phyloP scores from a whole-genome alignment of 208 protist species.

The Naegleria fowleri region DNA sequence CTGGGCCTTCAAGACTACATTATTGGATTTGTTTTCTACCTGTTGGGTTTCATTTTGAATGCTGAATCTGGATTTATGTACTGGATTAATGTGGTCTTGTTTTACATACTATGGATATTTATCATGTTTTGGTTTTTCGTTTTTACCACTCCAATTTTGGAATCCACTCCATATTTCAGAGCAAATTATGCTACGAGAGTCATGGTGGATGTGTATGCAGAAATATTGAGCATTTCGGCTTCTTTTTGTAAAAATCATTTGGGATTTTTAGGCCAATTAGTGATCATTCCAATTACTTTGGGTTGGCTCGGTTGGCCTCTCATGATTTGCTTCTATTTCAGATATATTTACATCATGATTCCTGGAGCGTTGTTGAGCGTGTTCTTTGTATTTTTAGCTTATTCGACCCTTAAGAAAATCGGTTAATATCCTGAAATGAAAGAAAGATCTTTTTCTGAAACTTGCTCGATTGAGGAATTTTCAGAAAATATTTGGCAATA shows the following conservation, averaged over 20 bases:
- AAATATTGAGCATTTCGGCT: background rate
- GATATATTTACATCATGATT: background rate
- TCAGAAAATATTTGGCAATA: no score
- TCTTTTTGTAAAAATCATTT: background rate
- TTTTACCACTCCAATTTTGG: background rate
- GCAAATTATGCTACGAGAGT: background rate
- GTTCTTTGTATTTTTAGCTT: no score
- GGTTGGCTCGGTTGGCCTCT: background rate
- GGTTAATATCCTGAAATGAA: no score
- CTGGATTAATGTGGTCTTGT: background rate
- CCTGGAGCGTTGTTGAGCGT: no score
- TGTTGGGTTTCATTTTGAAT: background rate
- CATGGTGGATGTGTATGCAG: background rate
- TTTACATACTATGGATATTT: background rate
- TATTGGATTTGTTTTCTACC: background rate
- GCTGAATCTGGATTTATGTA: background rate
- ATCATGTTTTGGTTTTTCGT: background rate
- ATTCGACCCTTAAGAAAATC: no score
- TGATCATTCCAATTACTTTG: background rate
- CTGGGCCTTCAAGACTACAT: background rate
- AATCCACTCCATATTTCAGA: background rate
- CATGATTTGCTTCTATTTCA: background rate
- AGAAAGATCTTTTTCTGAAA: no score
- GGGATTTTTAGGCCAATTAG: background rate
- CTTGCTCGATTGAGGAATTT: no score